Percentiles rank a stretch among this genome's conserved stretches.
These are phyloP conservation scores for Ambrosia hybrid DNA, from an alignment of 140 eudicot genomes.

Conservation along the genomic window DNA sequence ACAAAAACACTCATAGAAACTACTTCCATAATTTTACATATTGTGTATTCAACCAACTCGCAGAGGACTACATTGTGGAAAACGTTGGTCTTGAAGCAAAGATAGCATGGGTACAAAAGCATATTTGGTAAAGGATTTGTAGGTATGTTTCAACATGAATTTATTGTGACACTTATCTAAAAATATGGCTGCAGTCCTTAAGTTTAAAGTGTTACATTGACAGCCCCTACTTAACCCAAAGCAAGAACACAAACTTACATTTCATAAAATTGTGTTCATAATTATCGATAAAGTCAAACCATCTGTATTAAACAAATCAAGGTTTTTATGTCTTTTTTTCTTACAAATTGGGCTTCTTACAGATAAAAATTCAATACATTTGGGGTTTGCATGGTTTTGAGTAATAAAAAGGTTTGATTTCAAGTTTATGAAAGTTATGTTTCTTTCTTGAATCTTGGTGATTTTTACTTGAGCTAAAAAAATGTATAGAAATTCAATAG, in stretches of 20 bases:
- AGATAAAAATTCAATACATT: no score
- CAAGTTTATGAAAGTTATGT: neutral
- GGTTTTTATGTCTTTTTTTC: neutral
- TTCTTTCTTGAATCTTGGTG: neutral
- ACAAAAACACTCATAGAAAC: neutral
- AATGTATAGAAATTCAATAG: neutral
- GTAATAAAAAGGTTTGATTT: neutral
- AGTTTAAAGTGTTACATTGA: neutral
- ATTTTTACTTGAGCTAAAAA: neutral
- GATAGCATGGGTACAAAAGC: slow-evolving; percentile 50
- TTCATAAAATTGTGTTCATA: neutral
- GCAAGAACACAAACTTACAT: neutral
- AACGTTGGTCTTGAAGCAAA: slow-evolving; percentile 58
- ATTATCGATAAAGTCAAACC: no score
- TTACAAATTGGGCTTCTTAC: neutral
- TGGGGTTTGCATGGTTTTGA: neutral
- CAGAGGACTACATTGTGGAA: slow-evolving; percentile 55
- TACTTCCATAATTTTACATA: neutral
- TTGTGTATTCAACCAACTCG: slow-evolving; percentile 7
- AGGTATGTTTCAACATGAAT: slow-evolving; percentile 42
- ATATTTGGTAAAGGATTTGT: slow-evolving; percentile 64
- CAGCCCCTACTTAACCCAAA: neutral
- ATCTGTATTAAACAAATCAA: no score
- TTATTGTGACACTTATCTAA: neutral
- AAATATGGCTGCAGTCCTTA: neutral